A percentile compares a stretch with the other conserved stretches of the same genome.
These are phyloP conservation scores for Quercus parvula DNA, from an alignment of 306 rosid genomes.

Conservation along the genomic window DNA sequence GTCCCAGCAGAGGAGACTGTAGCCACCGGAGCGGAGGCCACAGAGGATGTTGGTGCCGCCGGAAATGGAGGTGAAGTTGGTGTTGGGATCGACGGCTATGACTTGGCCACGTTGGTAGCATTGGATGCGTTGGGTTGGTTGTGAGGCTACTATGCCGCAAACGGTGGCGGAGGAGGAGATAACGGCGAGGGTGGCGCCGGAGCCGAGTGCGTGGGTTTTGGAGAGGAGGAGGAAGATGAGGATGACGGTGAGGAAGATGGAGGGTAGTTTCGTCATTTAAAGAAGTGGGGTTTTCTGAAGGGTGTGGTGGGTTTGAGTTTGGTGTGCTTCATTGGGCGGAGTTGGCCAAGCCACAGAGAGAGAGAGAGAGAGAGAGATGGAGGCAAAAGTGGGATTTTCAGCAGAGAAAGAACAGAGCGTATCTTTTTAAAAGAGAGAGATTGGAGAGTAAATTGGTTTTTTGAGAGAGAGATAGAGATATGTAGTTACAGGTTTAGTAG, in stretches of 20 bases:
- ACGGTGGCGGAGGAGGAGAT: conserved; percentile 49
- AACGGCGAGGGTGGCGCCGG: conserved; percentile 72
- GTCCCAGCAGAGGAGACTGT: conserved; percentile 57
- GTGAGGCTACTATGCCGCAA: conserved; percentile 62
- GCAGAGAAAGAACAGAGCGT: background rate
- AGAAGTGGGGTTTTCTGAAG: conserved; percentile 22
- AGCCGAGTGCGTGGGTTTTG: conserved; percentile 51
- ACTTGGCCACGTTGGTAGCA: conserved; percentile 53
- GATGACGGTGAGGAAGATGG: conserved; percentile 14
- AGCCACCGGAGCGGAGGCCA: conserved; percentile 63
- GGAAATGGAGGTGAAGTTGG: conserved; percentile 55
- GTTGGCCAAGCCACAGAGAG: conserved; percentile 6
- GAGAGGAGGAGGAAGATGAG: background rate
- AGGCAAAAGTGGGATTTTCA: background rate
- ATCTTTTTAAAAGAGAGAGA: background rate
- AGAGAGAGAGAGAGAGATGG: background rate
- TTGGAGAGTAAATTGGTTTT: too few species aligned
- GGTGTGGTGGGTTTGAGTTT: conserved; percentile 30
- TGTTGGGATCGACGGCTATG: conserved; percentile 37
- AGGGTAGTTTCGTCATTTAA: conserved; percentile 59
- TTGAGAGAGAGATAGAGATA: too few species aligned
- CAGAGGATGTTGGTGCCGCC: conserved; percentile 67
- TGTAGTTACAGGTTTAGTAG: too few species aligned
- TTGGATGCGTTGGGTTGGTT: conserved; percentile 44
- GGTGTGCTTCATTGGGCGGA: conserved; percentile 58